Evolutionary conservation across 2,329 filamentous ascomycete species (phyloP), one percentile per base, ranked within the genome.

Genomic region (Coleophoma eucalyptorum): DNA sequence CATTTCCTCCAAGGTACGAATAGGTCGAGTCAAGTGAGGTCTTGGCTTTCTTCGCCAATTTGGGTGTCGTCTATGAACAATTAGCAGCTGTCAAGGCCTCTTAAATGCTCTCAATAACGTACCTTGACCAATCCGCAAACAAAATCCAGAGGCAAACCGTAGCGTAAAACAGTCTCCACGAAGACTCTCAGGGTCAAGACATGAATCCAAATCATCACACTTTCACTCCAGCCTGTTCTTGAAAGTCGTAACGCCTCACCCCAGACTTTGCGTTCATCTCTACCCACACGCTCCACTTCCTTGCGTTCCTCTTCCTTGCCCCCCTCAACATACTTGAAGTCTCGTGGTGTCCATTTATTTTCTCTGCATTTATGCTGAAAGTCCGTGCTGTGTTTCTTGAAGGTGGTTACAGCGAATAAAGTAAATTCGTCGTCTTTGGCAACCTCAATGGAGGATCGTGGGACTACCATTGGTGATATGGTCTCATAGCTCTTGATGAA

Each of bases 161-260:
- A 99, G 58, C 94, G 84, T 65, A 99, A 75, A n/a, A 99, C 94
- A 5, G 92, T 96, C 78, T 99, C 94, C 18, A 99, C 94, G 70
- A 97, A 99, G 18, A 97, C 92, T 49, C 94, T 79, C 62, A 99
- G 73, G 6, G 92, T 89, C 64, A 97, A 77, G 26, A 96, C 88
- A 66, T 99, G 94, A 46, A 96, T 81, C 90, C 92, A 96, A 49
- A 93, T 87, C 90, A 96, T 96, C 58, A 96, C 90, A 55, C 87
- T 87, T 73, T 99, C 94, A 65, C 90, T 93, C 83, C 94, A 99
- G 15, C 90, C 91, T n/a, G 90, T 96, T 55, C 92, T 79, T 13
- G 87, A 90, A 62, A 97, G 78, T 58, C 91, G 81, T 64, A 99
- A 70, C 3, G 92, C 91, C 72, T 99, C 93, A 11, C 90, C 91